Evolutionary conservation across 2,329 filamentous ascomycete genomes (phyloP), one percentile per base, ranked within the genome.

Genomic region (Fusarium sp.): DNA sequence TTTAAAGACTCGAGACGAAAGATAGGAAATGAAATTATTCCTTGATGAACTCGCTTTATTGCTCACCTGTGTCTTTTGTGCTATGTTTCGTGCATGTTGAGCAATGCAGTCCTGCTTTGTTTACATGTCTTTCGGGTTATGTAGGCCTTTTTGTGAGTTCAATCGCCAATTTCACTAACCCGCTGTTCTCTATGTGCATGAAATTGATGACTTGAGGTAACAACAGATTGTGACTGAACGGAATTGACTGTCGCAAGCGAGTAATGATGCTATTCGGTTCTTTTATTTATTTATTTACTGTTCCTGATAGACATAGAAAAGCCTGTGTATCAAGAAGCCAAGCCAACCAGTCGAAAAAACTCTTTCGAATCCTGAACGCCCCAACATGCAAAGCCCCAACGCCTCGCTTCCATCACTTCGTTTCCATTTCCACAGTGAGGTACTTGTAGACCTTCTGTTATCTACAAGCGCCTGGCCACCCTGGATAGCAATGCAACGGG

Each of bases 21-120:
- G 54, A 74, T 74, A 75, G 73, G 61, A 70, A 74, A 76, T 64
- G 74, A 75, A 72, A 53, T 41, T 44, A 72, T 71, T 73, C 49
- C 56, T 73, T 53, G 41, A 72, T 62, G 69, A 30, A 71, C 35
- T 15, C 44, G 62, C 46, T 45, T 20, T 40, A 20, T 23, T 53
- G 27, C 30, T 37, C 27, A 38, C 45, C 44, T 40, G 12, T n/a
- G 13, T 13, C 18, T 42, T 18, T 10, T 9, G 33, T 20, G 38
- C 30, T 53, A 26, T 23, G n/a, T 20, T 12, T 60, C 23, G 27
- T 42, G 37, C n/a, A 27, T 27, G 17, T 38, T 41, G 30, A 30
- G 30, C 26, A 32, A 26, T 15, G 18, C 26, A 8, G 33, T 33
- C 45, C 14, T 11, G 13, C 20, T 46, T 33, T 13, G 40, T 48